These are phyloP conservation scores for Rubia yunnanensis DNA, from an alignment of 257 asterid genomes.

Conservation along the genomic window DNA sequence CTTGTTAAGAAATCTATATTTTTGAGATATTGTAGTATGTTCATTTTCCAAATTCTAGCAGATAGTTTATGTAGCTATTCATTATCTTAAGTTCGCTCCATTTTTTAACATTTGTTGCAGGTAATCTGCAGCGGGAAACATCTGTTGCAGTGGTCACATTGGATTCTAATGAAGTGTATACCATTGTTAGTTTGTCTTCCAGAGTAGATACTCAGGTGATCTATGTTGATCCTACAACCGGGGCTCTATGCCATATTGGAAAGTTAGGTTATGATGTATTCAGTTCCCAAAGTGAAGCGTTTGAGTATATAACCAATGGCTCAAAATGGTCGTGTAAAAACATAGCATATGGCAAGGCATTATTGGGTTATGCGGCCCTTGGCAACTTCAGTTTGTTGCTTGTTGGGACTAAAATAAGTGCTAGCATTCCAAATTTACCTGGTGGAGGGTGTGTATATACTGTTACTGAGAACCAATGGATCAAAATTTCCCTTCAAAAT, in stretches of 20 bases:
- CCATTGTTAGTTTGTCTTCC: slow-evolving; percentile 65
- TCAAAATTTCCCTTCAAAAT: slow-evolving; percentile 73
- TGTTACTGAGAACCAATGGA: slow-evolving; percentile 92
- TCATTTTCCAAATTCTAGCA: not conserved
- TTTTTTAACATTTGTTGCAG: slow-evolving; percentile 20
- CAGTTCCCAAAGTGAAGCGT: slow-evolving; percentile 75
- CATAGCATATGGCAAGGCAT: slow-evolving; percentile 60
- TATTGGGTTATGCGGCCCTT: slow-evolving; percentile 87
- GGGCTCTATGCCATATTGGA: slow-evolving; percentile 57
- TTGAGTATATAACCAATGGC: slow-evolving; percentile 61
- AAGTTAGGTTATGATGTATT: slow-evolving; percentile 75
- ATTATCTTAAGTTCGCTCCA: not conserved
- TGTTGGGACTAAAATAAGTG: slow-evolving; percentile 72
- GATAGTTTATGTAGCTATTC: not conserved
- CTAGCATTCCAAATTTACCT: slow-evolving; percentile 79
- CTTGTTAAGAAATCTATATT: not conserved
- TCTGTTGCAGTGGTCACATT: slow-evolving; percentile 69
- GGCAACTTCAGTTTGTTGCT: slow-evolving; percentile 70
- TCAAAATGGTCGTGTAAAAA: slow-evolving; percentile 70
- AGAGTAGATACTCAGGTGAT: slow-evolving; percentile 85
- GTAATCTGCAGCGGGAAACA: slow-evolving; percentile 56
- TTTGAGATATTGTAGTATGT: not conserved
- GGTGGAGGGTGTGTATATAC: slow-evolving; percentile 89
- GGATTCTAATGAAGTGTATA: slow-evolving; percentile 87
- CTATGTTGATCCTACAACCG: slow-evolving; percentile 95